Percentiles rank a stretch among this genome's conserved stretches.
Evolutionary conservation across 768 basidiomycete species (phyloP).

Genomic region (Pholiota microspora): DNA sequence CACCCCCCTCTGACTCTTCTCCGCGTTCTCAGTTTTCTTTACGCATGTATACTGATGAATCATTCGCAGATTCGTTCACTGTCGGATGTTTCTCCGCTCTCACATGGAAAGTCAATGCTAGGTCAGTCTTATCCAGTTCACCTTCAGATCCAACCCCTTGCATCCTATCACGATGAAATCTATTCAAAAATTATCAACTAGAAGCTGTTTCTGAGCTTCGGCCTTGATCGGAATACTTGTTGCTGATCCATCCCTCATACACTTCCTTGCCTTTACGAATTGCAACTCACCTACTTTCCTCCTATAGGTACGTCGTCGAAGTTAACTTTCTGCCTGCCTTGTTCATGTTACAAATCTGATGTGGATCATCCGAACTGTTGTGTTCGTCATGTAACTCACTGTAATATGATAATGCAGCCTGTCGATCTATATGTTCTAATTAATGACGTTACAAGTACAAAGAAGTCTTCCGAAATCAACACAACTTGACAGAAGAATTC

Average conservation of each 20-base stretch:
- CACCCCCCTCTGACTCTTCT: slow-evolving; percentile 70
- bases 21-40: slow-evolving; percentile 2
- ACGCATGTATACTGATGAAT: slow-evolving; percentile 15
- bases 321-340: not conserved
- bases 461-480: too few relatives aligned
- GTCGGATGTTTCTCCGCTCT: too few relatives aligned
- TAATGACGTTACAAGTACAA: slow-evolving; percentile 5
- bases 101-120: not conserved
- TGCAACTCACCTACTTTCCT: not conserved
- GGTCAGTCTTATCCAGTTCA: not conserved
- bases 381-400: slow-evolving; percentile 1
- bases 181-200: slow-evolving; percentile 68
- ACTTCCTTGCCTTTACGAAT: not conserved
- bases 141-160: not conserved
- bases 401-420: too few relatives aligned
- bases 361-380: not conserved
- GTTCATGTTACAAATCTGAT: not conserved
- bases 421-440: too few relatives aligned
- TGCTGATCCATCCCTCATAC: slow-evolving; percentile 15
- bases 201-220: slow-evolving; percentile 85
- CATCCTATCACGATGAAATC: slow-evolving; percentile 38
- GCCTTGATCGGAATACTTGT: slow-evolving; percentile 49
- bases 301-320: slow-evolving; percentile 8
- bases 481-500: too few relatives aligned
- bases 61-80: not conserved